Percentiles rank a stretch among this genome's conserved stretches.
These are phyloP conservation scores for Termitomyces sp. DNA, from an alignment of 768 basidiomycete species.

Conservation along the genomic window DNA sequence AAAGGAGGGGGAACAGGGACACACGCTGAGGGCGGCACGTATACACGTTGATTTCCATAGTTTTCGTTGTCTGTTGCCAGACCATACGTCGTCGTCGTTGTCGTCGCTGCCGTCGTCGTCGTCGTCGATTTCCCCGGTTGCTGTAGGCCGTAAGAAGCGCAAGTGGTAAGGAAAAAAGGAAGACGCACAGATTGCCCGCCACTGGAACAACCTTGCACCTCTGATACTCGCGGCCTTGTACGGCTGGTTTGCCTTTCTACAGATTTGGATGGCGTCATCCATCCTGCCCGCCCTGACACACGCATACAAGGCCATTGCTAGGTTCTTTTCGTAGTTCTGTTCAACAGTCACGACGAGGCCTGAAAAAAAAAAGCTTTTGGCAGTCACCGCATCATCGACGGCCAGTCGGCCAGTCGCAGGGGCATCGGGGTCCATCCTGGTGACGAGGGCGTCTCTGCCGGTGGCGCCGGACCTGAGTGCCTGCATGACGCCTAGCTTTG, in stretches of 20 bases:
- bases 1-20: constrained; percentile 15
- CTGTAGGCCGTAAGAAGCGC: constrained; percentile 8
- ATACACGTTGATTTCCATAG: constrained; percentile 89
- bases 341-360: neutral
- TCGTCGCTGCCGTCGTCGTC: constrained; percentile 28
- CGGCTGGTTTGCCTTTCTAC: constrained; percentile 77
- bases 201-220: constrained; percentile 74
- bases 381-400: constrained; percentile 70
- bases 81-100: constrained; percentile 45
- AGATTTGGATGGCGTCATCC: constrained; percentile 79
- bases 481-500: constrained; percentile 70
- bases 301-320: constrained; percentile 74
- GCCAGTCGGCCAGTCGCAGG: constrained; percentile 48
- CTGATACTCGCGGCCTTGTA: constrained; percentile 91
- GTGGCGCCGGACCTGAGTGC: constrained; percentile 42
- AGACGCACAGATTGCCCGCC: constrained; percentile 62
- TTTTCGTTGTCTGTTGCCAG: constrained; percentile 71
- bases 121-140: constrained; percentile 32
- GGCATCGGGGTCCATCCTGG: constrained; percentile 80
- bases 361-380: too few species aligned
- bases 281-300: constrained; percentile 82
- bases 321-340: constrained; percentile 80
- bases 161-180: neutral
- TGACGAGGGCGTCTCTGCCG: constrained; percentile 45
- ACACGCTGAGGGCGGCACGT: constrained; percentile 71